Evolutionary conservation across 2,329 filamentous ascomycete genomes (phyloP), one percentile per base, ranked within the genome.

Genomic region (Aureobasidium sp.): DNA sequence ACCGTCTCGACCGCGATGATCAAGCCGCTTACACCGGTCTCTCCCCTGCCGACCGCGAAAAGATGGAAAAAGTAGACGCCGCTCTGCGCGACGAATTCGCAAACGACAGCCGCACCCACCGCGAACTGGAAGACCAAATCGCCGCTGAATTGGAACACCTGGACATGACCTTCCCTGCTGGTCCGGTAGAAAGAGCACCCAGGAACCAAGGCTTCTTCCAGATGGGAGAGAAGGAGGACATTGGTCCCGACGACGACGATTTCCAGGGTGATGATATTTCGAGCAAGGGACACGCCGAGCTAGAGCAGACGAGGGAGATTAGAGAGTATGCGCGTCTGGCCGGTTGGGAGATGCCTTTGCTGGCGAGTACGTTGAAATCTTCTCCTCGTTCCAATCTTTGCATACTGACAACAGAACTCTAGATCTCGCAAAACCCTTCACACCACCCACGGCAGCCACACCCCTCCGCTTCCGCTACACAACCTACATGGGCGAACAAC

Each of bases 401-500:
- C n/a, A 46, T 46, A 42, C 46, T 58, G 47, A 51, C 40, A 58
- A 23, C 53, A 31, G 66, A 61, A 61, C 59, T 53, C 69, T 29
- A 96, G 90, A 93, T 71, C 82, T 94, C 64, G 87, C 89, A 60
- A 89, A 89, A 74, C 87, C 89, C 19, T 97, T 96, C 73, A 76
- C 81, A 63, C 83, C 85, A 2, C 90, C 93, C 1, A 80, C 82
- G 15, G 73, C 79, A 31, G 74, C 84, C 47, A 81, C 89, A 67
- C 84, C 90, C 47, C 84, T 99, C 61, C 88, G 93, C 68, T 99
- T 96, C 84, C 87, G 94, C 69, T 96, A 96, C 79, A 99, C 94
- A 17, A 92, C 88, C 38, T 97, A 97, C 77, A 87, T 99, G 82
- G 93, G 93, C 68, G 94, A 97, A 75, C 79, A 83, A 60, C 95